Percentiles rank a stretch among this genome's conserved stretches.
Evolutionary conservation across 139 green algal genomes (phyloP).

Genomic region (Tetratostichococcus sp.): DNA sequence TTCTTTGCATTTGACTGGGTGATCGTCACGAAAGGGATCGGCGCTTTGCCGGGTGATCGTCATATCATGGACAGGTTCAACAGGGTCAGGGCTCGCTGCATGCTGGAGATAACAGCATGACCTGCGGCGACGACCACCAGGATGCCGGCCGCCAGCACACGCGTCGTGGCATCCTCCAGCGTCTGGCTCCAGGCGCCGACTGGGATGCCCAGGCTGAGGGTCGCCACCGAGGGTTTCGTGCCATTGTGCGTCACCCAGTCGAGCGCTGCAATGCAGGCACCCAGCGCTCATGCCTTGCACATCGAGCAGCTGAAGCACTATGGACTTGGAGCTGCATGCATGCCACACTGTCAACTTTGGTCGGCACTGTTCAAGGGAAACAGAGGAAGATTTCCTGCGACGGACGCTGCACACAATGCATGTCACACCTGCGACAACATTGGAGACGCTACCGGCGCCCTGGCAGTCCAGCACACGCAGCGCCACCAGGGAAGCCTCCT

Average conservation of each 20-base stretch:
- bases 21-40: too few relatives aligned
- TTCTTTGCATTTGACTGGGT: too few relatives aligned
- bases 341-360: too few relatives aligned
- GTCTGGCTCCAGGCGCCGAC: constrained; percentile 27
- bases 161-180: constrained; percentile 24
- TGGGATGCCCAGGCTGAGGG: constrained; percentile 27
- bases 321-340: too few relatives aligned
- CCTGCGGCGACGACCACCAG: constrained; percentile 38
- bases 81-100: too few relatives aligned
- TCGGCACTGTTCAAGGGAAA: too few relatives aligned
- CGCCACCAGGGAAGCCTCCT: constrained; percentile 29
- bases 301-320: neutral
- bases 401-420: too few relatives aligned
- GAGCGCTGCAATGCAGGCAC: constrained; percentile 3
- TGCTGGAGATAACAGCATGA: neutral
- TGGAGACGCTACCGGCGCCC: constrained; percentile 22
- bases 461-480: constrained; percentile 42
- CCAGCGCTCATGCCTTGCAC: neutral
- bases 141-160: constrained; percentile 18
- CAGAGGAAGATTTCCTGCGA: too few relatives aligned
- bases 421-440: constrained; percentile 10
- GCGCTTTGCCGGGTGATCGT: too few relatives aligned
- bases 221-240: constrained; percentile 19
- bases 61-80: too few relatives aligned
- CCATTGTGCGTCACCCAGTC: constrained; percentile 31